These are phyloP conservation scores for Plenodomus lindquistii DNA, from an alignment of 2,329 filamentous ascomycete species.

Conservation along the genomic window DNA sequence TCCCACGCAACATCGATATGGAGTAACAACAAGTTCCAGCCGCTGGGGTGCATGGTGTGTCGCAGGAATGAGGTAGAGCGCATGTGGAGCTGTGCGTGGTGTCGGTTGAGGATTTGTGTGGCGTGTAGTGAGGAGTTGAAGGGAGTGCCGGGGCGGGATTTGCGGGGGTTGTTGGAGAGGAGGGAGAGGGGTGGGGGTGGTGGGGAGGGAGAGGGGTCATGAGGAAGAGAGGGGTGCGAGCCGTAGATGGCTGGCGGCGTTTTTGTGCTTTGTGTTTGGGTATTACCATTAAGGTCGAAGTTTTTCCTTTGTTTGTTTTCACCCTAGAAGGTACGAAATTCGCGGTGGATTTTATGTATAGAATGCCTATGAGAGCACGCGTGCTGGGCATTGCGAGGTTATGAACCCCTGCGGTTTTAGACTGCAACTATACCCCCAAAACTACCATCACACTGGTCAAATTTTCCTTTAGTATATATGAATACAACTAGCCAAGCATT, in stretches of 20 bases:
- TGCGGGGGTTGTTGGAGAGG: slow-evolving; percentile 23
- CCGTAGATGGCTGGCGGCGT: slow-evolving; percentile 3
- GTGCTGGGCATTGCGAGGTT: not conserved
- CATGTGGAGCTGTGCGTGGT: slow-evolving; percentile 44
- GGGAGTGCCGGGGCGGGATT: slow-evolving; percentile 19
- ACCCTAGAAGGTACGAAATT: too few relatives aligned
- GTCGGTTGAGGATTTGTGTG: slow-evolving; percentile 40
- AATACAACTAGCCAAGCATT: not conserved
- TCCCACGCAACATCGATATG: slow-evolving; percentile 31
- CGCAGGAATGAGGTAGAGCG: slow-evolving; percentile 24
- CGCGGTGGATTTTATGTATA: too few relatives aligned
- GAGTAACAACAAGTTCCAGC: slow-evolving; percentile 37
- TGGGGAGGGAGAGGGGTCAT: slow-evolving; percentile 5
- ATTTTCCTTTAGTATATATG: not conserved
- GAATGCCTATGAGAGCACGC: not conserved
- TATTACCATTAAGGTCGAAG: not conserved
- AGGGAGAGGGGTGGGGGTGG: slow-evolving; percentile 16
- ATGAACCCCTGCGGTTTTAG: not conserved
- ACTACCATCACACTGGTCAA: not conserved
- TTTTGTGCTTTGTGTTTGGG: slow-evolving; percentile 9
- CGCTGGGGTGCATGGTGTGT: slow-evolving; percentile 44
- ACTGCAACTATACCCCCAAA: not conserved
- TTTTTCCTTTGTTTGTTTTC: not conserved
- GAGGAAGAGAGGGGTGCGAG: not conserved
- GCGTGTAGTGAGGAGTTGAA: slow-evolving; percentile 32